These are phyloP conservation scores for Fulvia fulva DNA, from an alignment of 2,329 filamentous ascomycete genomes.

Conservation along the genomic window DNA sequence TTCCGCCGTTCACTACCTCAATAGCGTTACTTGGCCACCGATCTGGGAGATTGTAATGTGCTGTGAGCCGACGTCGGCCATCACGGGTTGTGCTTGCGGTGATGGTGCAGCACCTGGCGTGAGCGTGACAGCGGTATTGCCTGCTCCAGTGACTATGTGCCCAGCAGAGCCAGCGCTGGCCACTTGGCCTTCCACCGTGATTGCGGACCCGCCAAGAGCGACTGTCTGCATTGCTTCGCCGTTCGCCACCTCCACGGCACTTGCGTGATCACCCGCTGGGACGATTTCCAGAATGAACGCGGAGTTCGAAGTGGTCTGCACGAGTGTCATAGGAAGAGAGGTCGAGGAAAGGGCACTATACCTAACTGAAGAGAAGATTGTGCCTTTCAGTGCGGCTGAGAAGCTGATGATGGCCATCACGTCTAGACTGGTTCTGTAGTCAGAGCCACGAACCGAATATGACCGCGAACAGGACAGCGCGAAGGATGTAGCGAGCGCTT, in stretches of 20 bases:
- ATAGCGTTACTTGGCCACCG: background rate
- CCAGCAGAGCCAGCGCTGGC: background rate
- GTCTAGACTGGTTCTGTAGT: background rate
- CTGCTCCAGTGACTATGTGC: background rate
- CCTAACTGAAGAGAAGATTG: background rate
- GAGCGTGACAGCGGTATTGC: background rate
- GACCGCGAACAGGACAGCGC: background rate
- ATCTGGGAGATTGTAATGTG: background rate
- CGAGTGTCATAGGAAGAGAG: background rate
- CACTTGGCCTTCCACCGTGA: conserved; percentile 1
- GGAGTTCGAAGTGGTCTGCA: background rate
- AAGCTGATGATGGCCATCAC: background rate
- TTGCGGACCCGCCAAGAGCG: background rate
- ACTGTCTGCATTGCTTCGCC: background rate
- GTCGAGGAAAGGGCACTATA: background rate
- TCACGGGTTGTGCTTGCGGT: background rate
- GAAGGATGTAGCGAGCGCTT: background rate
- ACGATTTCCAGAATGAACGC: too few relatives aligned
- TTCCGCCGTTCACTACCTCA: background rate
- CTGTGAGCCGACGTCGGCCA: background rate
- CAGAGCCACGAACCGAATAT: background rate
- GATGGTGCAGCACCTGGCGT: background rate
- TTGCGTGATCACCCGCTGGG: background rate
- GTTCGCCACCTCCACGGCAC: background rate
- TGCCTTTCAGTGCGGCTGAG: background rate